These are phyloP conservation scores for Populus deltoides DNA, from an alignment of 345 rosid genomes.

Conservation along the genomic window DNA sequence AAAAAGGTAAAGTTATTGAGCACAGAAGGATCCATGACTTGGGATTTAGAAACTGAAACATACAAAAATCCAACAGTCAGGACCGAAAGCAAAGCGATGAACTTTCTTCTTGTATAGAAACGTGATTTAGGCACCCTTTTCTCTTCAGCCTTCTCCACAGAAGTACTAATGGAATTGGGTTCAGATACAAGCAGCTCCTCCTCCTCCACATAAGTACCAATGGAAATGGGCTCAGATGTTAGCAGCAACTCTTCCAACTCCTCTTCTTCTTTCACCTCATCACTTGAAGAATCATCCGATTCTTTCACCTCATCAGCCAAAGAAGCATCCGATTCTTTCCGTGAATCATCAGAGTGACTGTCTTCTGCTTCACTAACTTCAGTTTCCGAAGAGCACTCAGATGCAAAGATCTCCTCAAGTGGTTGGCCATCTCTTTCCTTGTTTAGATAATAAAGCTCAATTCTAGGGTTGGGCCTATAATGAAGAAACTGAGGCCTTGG, in stretches of 20 bases:
- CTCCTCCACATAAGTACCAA: background rate
- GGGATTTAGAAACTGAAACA: constrained; percentile 34
- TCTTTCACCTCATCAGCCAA: constrained; percentile 20
- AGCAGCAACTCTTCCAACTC: constrained; percentile 24
- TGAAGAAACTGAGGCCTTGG: constrained; percentile 65
- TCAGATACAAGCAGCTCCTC: constrained; percentile 26
- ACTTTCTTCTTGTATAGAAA: constrained; percentile 38
- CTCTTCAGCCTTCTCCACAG: constrained; percentile 21
- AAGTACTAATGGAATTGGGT: constrained; percentile 3
- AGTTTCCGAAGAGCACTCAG: constrained; percentile 47
- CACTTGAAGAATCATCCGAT: constrained; percentile 14
- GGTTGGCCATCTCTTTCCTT: constrained; percentile 38
- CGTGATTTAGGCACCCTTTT: constrained; percentile 31
- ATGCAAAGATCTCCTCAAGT: constrained; percentile 49
- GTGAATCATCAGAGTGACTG: constrained; percentile 36
- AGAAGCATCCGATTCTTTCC: constrained; percentile 37
- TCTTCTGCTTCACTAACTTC: constrained; percentile 51
- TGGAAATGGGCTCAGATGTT: constrained; percentile 14
- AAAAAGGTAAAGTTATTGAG: constrained; percentile 31
- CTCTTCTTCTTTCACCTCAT: constrained; percentile 6
- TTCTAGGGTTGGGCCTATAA: constrained; percentile 59
- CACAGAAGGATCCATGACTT: constrained; percentile 19
- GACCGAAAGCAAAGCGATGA: constrained; percentile 39
- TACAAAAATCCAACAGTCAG: constrained; percentile 34
- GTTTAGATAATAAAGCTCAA: constrained; percentile 36